These are phyloP conservation scores for Cryptococcus floricola DNA, from an alignment of 1,284 basidiomycete species.

Conservation along the genomic window DNA sequence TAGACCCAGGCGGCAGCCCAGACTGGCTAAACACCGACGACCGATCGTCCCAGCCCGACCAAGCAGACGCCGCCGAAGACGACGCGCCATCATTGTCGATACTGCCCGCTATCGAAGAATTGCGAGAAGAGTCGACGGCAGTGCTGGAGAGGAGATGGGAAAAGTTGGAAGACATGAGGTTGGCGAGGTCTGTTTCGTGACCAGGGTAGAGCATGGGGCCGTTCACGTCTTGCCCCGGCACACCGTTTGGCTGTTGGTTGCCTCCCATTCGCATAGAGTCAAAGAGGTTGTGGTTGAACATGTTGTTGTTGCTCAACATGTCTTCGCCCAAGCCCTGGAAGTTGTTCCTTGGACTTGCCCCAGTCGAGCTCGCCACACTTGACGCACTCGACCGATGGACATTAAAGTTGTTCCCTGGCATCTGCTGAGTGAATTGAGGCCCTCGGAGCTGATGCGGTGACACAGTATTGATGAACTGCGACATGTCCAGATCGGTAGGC, in stretches of 20 bases:
- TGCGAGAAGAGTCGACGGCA: conserved; percentile 12
- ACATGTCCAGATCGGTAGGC: conserved; percentile 4
- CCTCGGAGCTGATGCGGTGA: conserved; percentile 35
- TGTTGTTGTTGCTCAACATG: background rate
- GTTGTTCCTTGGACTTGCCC: conserved; percentile 20
- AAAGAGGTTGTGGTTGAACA: background rate
- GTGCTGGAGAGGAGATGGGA: conserved; percentile 35
- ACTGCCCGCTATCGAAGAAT: background rate
- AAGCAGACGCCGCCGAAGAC: conserved; percentile 21
- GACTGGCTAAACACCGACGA: conserved; percentile 38
- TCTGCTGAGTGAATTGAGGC: conserved; percentile 26
- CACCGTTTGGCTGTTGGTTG: background rate
- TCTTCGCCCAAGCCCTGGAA: background rate
- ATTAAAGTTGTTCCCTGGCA: background rate
- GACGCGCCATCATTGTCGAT: background rate
- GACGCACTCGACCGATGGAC: conserved; percentile 9
- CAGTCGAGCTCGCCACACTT: conserved; percentile 16
- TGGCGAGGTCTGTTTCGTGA: conserved; percentile 24
- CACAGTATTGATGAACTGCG: conserved; percentile 25
- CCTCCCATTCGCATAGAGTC: conserved; percentile 3
- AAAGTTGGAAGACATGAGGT: conserved; percentile 25
- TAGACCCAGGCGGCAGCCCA: conserved; percentile 28
- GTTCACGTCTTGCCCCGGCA: background rate
- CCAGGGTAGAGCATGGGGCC: conserved; percentile 18
- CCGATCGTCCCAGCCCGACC: conserved; percentile 26